Evolutionary conservation across 2,329 filamentous ascomycete species (phyloP).

Genomic region (Apiospora marii): DNA sequence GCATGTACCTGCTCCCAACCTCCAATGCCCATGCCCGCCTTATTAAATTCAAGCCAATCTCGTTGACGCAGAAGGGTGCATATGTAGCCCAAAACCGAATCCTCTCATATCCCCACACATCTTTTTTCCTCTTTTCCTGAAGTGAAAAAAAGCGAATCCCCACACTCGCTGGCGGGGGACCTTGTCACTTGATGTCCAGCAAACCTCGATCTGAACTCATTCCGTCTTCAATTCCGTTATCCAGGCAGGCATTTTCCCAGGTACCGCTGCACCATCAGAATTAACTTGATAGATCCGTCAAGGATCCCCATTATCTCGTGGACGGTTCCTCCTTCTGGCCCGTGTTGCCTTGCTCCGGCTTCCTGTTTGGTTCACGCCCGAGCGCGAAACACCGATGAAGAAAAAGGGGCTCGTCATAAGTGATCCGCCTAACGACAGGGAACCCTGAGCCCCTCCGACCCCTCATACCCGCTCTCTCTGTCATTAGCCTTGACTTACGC

Average conservation of each 20-base stretch:
- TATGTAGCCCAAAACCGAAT: background rate
- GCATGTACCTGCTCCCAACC: slow-evolving; percentile 2
- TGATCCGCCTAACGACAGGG: slow-evolving; percentile 14
- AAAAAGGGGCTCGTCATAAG: slow-evolving; percentile 22
- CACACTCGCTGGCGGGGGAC: background rate
- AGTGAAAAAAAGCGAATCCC: background rate
- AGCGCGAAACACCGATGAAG: slow-evolving; percentile 9
- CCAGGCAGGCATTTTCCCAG: background rate
- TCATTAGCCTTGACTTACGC: background rate
- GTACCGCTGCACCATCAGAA: background rate
- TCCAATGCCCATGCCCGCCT: slow-evolving; percentile 9
- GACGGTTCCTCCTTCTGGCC: slow-evolving; percentile 26
- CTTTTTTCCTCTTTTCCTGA: background rate
- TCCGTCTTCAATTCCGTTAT: background rate
- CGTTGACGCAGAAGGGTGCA: background rate
- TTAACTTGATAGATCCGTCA: background rate
- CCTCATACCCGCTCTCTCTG: slow-evolving; percentile 6
- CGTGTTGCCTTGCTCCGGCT: slow-evolving; percentile 22
- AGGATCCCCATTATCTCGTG: slow-evolving; percentile 17
- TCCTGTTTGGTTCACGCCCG: slow-evolving; percentile 12
- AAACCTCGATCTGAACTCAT: background rate
- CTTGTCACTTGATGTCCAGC: background rate
- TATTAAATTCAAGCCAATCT: slow-evolving; percentile 13
- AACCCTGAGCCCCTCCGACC: slow-evolving; percentile 4
- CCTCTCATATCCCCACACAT: slow-evolving; percentile 1